A percentile compares a stretch with the other conserved stretches of the same genome.
Conservation (phyloP, 495 filamentous ascomycete genomes). For the Schizothecium vesticola region DNA sequence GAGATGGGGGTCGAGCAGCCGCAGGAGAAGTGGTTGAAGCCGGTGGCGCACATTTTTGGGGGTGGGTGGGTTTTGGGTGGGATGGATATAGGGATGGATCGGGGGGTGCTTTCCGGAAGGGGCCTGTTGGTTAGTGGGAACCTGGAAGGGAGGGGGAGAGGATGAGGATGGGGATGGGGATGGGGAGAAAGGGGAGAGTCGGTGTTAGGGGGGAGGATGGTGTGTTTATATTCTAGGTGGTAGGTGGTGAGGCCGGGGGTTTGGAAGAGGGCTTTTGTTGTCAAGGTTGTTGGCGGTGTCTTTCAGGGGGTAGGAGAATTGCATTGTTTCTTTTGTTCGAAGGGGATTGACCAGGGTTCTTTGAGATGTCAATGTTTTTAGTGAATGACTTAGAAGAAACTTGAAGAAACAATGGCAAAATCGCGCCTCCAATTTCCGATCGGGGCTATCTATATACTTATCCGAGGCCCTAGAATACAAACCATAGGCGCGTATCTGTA, state of each 20-base stretch:
- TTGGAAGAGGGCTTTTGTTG: not conserved
- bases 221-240: not conserved
- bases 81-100: not conserved
- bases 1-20: not conserved
- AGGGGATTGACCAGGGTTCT: not conserved
- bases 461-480: too few species aligned
- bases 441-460: too few species aligned
- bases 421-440: too few species aligned
- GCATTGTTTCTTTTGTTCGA: not conserved
- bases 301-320: not conserved
- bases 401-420: too few species aligned
- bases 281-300: not conserved
- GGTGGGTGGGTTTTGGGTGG: not conserved
- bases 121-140: not conserved
- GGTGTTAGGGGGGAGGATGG: not conserved
- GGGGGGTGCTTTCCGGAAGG: too few species aligned
- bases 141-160: not conserved
- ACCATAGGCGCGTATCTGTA: too few species aligned
- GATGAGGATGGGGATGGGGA: not conserved
- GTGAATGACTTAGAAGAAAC: too few species aligned
- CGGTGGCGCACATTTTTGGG: slow-evolving; percentile 2
- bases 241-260: not conserved
- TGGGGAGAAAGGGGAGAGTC: not conserved
- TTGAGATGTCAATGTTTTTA: not conserved
- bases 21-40: slow-evolving; percentile 1